Base-by-base conservation (phyloP, 768 basidiomycete genomes). In the Leccinum olivaceopallidum region DNA sequence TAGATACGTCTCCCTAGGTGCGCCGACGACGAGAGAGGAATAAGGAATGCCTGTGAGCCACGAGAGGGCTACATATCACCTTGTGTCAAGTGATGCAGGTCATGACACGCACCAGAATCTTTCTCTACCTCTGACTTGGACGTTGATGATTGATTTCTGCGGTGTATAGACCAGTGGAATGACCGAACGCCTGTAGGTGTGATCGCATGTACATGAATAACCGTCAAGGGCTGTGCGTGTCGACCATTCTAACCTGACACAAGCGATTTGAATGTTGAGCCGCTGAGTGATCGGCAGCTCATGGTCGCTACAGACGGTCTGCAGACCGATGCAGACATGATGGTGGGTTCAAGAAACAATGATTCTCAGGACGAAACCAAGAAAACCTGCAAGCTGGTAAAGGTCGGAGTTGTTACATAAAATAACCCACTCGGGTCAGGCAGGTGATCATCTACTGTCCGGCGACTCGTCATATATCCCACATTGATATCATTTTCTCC, bases 1-100 rank as follows among this genome's bases (percentile, higher is more conserved):
- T 4, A 88, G 87, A 69, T 84, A 93, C 48, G 82, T 80, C 75
- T 95, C 93, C 56, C 81, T 81, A 13, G 92, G 91, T 18, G 91
- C 83, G 26, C 93, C 93, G 58, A 95, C 80, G 8, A 82, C 85
- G 39, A 95, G 78, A 20, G 84, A 82, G 3, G 89, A 82, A 73
- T 93, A 95, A 37, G 90, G 87, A 62, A 67, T 75, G 28, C 83
- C 84, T 83, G 66, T n/a, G 54, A 58, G 34, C 51, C 51, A 57
- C 42, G 37, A 37, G 32, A 55, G 20, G 7, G 7, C 6, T 12
- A 36, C 16, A 44, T 18, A 26, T 66, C 53, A 56, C 53, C 26
- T 18, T 51, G 22, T 28, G 54, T 48, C 37, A 55, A 39, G 20
- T 54, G 22, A 61, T 32, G 24, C 7, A 55, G 28, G 30, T 18